Percentiles rank a stretch among this genome's conserved stretches.
Conservation (phyloP, 441 rosid genomes). For the Aleurites moluccanus region DNA sequence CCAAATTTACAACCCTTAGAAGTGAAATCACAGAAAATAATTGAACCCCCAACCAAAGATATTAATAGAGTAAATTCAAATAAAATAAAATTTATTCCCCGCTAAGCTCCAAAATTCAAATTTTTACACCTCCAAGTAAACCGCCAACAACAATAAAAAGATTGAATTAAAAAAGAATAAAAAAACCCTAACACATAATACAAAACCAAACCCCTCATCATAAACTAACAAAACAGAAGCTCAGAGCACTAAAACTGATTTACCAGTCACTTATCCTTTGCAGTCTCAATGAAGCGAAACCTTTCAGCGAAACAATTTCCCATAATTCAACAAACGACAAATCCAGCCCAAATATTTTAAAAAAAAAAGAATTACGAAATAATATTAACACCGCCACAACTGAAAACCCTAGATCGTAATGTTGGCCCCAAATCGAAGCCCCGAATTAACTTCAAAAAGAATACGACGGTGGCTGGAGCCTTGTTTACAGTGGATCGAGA, state of each 20-base stretch:
- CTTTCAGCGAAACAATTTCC: neutral
- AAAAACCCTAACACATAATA: conserved; percentile 3
- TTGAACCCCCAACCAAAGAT: neutral
- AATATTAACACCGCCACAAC: neutral
- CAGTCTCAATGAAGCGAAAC: neutral
- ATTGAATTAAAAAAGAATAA: neutral
- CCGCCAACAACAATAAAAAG: neutral
- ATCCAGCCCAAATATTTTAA: too few relatives aligned
- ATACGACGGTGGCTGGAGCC: neutral
- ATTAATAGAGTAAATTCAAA: neutral
- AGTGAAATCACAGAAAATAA: neutral
- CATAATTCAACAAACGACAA: neutral
- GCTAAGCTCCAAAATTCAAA: neutral
- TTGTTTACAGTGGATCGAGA: neutral
- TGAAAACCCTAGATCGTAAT: conserved; percentile 17
- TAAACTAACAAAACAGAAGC: neutral
- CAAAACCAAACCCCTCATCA: neutral
- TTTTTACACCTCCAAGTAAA: neutral
- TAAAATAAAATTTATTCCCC: neutral
- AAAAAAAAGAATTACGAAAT: too few relatives aligned
- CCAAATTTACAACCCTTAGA: neutral
- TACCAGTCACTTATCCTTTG: conserved; percentile 7
- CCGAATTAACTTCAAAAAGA: conserved; percentile 2
- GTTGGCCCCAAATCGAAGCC: conserved; percentile 3
- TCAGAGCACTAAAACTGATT: neutral